Percentiles rank a stretch among this genome's conserved stretches.
These are phyloP conservation scores for Setaria italica DNA, from an alignment of 202 grass and related monocot species.

Conservation along the genomic window DNA sequence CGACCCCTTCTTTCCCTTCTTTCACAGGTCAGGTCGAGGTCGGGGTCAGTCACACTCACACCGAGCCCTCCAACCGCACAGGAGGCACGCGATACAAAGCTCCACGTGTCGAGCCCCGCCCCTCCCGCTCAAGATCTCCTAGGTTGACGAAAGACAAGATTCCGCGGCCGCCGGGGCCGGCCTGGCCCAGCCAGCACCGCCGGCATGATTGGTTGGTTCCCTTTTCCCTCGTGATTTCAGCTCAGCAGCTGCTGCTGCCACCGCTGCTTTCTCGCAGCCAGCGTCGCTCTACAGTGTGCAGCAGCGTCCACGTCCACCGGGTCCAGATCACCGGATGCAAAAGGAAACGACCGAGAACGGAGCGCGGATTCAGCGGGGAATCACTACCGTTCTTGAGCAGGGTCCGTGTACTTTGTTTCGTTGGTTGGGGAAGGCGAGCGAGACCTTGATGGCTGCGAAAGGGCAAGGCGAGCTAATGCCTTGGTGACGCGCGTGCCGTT, in stretches of 20 bases:
- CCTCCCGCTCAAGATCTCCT: constrained; percentile 30
- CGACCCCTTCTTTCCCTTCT: background rate
- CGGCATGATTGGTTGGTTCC: constrained; percentile 23
- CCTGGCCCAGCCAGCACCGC: background rate
- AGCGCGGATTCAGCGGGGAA: too few species aligned
- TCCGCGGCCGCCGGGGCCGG: constrained; percentile 3
- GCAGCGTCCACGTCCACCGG: too few species aligned
- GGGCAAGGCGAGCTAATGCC: background rate
- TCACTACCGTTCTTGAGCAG: too few species aligned
- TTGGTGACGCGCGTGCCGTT: background rate
- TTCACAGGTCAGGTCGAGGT: background rate
- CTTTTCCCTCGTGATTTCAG: constrained; percentile 29
- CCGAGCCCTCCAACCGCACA: background rate
- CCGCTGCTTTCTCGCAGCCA: background rate
- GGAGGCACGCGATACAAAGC: background rate
- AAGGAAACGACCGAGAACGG: too few species aligned
- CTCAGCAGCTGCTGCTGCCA: background rate
- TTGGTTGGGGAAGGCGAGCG: too few species aligned
- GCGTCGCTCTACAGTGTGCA: background rate
- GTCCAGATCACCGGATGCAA: too few species aligned
- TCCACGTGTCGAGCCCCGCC: background rate
- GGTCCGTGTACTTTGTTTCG: too few species aligned
- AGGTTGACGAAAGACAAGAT: constrained; percentile 25
- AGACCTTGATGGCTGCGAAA: background rate
- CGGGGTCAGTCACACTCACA: background rate